Conservation (phyloP, 108 stramenopile species). For the Aurantiochytrium sp. region DNA sequence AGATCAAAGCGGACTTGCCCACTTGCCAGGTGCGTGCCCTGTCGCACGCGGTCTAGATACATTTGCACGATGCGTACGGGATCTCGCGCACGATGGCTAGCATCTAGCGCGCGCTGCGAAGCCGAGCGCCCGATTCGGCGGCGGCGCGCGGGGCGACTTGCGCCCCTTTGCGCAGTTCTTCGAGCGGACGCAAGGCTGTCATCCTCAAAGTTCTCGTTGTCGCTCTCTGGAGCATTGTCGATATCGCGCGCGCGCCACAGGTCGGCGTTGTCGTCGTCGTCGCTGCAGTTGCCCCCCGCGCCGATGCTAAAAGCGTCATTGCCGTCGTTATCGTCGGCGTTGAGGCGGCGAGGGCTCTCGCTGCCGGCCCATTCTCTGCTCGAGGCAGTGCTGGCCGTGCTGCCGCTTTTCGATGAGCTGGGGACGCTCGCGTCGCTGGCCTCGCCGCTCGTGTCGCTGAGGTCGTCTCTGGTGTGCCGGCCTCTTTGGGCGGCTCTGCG, state of each 20-base stretch:
- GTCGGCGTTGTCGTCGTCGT: background rate
- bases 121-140: background rate
- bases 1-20: background rate
- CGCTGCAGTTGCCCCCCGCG: background rate
- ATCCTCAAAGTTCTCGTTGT: background rate
- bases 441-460: too few relatives aligned
- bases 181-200: too few relatives aligned
- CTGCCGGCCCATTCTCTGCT: too few relatives aligned
- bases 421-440: too few relatives aligned
- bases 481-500: too few relatives aligned
- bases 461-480: too few relatives aligned
- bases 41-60: background rate
- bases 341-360: too few relatives aligned
- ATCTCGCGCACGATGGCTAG: background rate
- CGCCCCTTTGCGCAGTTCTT: background rate
- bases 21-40: background rate
- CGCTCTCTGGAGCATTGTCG: background rate
- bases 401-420: too few relatives aligned
- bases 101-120: background rate
- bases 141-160: background rate
- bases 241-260: too few relatives aligned
- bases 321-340: too few relatives aligned
- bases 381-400: too few relatives aligned
- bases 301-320: too few relatives aligned
- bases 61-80: background rate